Evolutionary conservation across 208 protist species (phyloP).

Genomic region (Trypanosoma vivax): DNA sequence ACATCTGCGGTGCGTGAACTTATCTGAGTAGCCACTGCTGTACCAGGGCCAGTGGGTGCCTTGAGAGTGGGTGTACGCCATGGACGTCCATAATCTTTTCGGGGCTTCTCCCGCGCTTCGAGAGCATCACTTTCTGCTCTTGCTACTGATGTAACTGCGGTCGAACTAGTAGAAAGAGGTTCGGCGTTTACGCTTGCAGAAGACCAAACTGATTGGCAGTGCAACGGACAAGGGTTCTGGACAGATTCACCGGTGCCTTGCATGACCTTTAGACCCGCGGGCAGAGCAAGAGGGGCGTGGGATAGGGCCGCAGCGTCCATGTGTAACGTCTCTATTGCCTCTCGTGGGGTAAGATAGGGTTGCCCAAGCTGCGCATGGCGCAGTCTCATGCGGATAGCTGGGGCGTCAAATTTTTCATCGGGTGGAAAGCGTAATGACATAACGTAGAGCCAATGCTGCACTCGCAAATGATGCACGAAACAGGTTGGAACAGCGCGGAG

Average conservation of each 20-base stretch:
- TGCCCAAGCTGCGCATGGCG: conserved; percentile 43
- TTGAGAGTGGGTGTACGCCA: conserved; percentile 2
- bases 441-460: conserved; percentile 76
- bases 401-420: conserved; percentile 31
- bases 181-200: too few relatives aligned
- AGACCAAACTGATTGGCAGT: too few relatives aligned
- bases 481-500: conserved; percentile 30
- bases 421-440: conserved; percentile 41
- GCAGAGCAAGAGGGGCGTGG: too few relatives aligned
- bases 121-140: background rate
- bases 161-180: background rate
- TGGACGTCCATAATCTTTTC: conserved; percentile 2
- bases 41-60: background rate
- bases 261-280: too few relatives aligned
- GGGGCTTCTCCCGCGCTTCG: background rate
- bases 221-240: too few relatives aligned
- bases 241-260: too few relatives aligned
- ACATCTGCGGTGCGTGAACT: too few relatives aligned
- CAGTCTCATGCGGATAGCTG: conserved; percentile 31
- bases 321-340: background rate
- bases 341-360: conserved; percentile 12
- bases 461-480: conserved; percentile 49
- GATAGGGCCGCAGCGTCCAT: background rate
- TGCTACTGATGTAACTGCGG: background rate
- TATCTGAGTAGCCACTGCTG: too few relatives aligned